Evolutionary conservation across 805 yeast genomes (phyloP).

Genomic region (Wickerhamomyces chaumierensis): DNA sequence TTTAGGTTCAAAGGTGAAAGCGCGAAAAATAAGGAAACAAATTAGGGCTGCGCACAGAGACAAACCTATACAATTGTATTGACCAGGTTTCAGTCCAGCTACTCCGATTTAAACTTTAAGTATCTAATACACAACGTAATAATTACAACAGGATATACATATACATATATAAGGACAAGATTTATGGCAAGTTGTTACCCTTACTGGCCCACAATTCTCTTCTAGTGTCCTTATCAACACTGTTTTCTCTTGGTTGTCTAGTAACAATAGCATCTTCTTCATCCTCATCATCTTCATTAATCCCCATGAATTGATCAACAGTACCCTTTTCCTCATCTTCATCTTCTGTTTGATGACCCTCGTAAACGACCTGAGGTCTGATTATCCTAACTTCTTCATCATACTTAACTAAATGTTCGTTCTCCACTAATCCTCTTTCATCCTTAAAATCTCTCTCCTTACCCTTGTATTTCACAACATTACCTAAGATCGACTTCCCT

Average conservation of each 20-base stretch:
- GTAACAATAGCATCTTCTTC: constrained; percentile 5
- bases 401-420: constrained; percentile 36
- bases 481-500: constrained; percentile 70
- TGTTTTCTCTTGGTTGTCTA: constrained; percentile 1
- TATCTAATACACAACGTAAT: too few species aligned
- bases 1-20: too few species aligned
- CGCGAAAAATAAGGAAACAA: too few species aligned
- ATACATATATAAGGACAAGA: background rate
- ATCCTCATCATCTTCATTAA: constrained; percentile 9
- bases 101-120: too few species aligned
- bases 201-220: constrained; percentile 30
- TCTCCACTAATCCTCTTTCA: constrained; percentile 51
- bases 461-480: constrained; percentile 66
- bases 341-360: constrained; percentile 9
- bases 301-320: constrained; percentile 11
- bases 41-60: too few species aligned
- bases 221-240: constrained; percentile 12
- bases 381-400: constrained; percentile 10
- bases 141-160: too few species aligned
- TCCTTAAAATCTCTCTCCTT: constrained; percentile 68
- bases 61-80: too few species aligned
- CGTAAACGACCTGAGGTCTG: constrained; percentile 5
- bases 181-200: constrained; percentile 15
- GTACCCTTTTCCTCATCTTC: constrained; percentile 4
- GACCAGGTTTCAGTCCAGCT: too few species aligned